A percentile compares a stretch with the other conserved stretches of the same genome.
Conservation (phyloP, 192 early-diverging fungal genomes). For the Coemansia sp. region DNA sequence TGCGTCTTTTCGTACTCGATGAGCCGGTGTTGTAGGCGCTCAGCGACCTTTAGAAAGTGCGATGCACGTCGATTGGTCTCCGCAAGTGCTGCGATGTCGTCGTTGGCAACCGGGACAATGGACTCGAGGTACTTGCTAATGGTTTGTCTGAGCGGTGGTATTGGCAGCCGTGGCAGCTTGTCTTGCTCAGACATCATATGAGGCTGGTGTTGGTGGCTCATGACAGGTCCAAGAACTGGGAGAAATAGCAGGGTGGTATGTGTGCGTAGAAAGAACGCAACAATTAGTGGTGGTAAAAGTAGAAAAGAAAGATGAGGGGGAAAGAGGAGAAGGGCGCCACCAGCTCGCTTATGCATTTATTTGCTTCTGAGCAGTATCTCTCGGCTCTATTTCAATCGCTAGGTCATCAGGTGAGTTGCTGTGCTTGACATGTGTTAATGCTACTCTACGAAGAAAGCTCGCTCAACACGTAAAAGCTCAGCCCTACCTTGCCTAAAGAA, state of each 20-base stretch:
- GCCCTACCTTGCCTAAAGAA: background rate
- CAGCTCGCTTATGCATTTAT: background rate
- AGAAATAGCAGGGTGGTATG: background rate
- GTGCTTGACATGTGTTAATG: background rate
- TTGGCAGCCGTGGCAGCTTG: slow-evolving; percentile 59
- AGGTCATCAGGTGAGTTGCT: background rate
- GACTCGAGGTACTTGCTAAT: slow-evolving; percentile 58
- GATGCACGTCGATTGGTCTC: slow-evolving; percentile 54
- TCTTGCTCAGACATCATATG: slow-evolving; percentile 25
- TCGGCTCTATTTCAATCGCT: background rate
- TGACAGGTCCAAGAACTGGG: background rate
- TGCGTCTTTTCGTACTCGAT: slow-evolving; percentile 61
- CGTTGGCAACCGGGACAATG: slow-evolving; percentile 57
- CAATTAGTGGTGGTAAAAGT: background rate
- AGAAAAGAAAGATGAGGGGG: background rate
- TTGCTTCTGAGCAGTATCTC: background rate
- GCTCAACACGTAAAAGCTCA: background rate
- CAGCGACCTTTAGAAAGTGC: slow-evolving; percentile 50
- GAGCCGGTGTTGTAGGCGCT: slow-evolving; percentile 63
- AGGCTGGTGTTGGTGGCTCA: slow-evolving; percentile 3
- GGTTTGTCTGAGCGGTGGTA: slow-evolving; percentile 64
- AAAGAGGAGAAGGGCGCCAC: background rate
- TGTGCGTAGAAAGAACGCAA: background rate
- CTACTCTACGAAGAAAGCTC: no score
- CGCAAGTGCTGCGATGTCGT: slow-evolving; percentile 47